Evolutionary conservation across 345 rosid genomes (phyloP).

Genomic region (Reutealis trisperma): DNA sequence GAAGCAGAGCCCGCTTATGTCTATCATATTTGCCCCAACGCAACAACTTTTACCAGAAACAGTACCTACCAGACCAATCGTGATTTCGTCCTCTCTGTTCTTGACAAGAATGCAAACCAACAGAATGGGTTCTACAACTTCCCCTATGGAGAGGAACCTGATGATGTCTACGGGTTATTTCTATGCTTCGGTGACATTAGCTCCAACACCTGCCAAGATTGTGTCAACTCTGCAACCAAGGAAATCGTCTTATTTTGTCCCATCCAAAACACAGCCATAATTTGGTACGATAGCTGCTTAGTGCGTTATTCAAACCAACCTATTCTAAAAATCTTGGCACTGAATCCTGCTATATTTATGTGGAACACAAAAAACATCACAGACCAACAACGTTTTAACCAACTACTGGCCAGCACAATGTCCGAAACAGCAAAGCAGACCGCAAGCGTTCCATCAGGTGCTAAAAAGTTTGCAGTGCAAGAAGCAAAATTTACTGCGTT

Average conservation of each 20-base stretch:
- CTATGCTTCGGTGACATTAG: slow-evolving; percentile 7
- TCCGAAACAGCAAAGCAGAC: slow-evolving; percentile 15
- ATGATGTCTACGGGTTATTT: slow-evolving; percentile 25
- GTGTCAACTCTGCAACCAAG: slow-evolving; percentile 6
- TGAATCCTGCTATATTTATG: background rate
- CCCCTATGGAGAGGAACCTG: slow-evolving; percentile 3
- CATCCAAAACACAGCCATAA: slow-evolving; percentile 21
- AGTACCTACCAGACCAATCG: slow-evolving; percentile 27
- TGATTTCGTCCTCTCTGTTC: slow-evolving; percentile 1
- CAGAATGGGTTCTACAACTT: slow-evolving; percentile 18
- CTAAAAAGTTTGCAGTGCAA: slow-evolving; percentile 30
- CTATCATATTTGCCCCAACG: background rate
- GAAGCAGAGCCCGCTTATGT: background rate
- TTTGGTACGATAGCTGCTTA: slow-evolving; percentile 43
- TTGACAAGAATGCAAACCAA: slow-evolving; percentile 7
- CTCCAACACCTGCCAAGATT: slow-evolving; percentile 12
- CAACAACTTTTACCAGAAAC: slow-evolving; percentile 15
- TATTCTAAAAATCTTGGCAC: slow-evolving; percentile 9
- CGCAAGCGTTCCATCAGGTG: background rate
- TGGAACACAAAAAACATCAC: background rate
- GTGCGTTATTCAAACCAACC: slow-evolving; percentile 31
- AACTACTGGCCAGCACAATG: slow-evolving; percentile 5
- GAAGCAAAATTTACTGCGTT: background rate
- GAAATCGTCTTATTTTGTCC: slow-evolving; percentile 26
- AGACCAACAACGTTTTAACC: background rate